Evolutionary conservation across 129 eudicot genomes (phyloP).

Genomic region (Flaveria bidentis): DNA sequence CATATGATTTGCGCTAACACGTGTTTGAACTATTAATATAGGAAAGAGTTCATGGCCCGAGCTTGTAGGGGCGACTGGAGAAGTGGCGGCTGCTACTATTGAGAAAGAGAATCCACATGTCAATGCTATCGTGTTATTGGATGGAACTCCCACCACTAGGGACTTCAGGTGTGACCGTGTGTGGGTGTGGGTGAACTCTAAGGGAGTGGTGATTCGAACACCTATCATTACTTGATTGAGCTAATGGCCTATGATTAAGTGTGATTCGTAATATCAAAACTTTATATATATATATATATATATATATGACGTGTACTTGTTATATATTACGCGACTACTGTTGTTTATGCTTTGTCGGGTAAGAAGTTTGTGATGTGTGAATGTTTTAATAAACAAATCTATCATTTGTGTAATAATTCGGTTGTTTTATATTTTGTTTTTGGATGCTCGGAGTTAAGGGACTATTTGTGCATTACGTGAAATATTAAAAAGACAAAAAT

Average conservation of each 20-base stretch:
- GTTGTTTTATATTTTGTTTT: background rate
- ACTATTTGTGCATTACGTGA: too few relatives aligned
- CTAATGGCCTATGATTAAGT: slow-evolving; percentile 1
- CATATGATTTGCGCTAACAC: background rate
- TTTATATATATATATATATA: background rate
- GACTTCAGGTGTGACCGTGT: slow-evolving; percentile 66
- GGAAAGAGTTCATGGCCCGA: slow-evolving; percentile 2
- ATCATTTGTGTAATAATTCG: background rate
- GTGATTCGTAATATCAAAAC: background rate
- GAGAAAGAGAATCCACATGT: slow-evolving; percentile 3
- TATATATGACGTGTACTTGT: background rate
- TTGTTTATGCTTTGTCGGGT: background rate
- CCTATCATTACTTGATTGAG: slow-evolving; percentile 22
- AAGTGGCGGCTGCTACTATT: background rate
- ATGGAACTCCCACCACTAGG: slow-evolving; percentile 39
- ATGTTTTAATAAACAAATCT: background rate
- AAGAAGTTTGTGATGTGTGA: background rate
- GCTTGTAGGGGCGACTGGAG: background rate
- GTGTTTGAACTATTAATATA: background rate
- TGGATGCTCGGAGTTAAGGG: background rate
- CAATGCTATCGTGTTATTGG: slow-evolving; percentile 43
- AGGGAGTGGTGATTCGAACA: slow-evolving; percentile 38
- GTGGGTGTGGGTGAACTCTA: slow-evolving; percentile 50
- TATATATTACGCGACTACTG: background rate
- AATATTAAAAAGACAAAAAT: too few relatives aligned